Evolutionary conservation across 768 basidiomycete genomes (phyloP), one percentile per base, ranked within the genome.

Genomic region (Tremella fuciformis): DNA sequence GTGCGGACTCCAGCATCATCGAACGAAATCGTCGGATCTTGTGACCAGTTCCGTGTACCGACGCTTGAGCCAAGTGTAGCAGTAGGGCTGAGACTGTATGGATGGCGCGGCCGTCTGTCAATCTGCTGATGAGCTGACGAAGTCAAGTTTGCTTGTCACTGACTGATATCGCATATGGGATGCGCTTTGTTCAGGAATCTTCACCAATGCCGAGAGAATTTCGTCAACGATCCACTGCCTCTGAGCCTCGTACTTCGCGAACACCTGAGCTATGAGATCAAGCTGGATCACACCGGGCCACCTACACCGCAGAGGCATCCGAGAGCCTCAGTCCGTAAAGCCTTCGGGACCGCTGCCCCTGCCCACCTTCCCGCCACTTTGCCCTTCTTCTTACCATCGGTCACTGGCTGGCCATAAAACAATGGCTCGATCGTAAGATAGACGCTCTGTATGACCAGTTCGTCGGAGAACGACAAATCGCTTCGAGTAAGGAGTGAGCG

Each of bases 221-320:
- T 98, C 96, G 73, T 98, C 93, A n/a, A 98, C 87, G 62, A 98
- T 94, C 92, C 92, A 96, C 0, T 87, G 85, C 8, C 96, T 80
- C 75, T 99, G 96, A 64, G 89, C 85, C 18, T 63, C 60, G 70
- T 97, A 86, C 62, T 87, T 88, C 13, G 89, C 89, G 67, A 96
- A 98, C 29, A 93, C 86, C 93, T 96, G 39, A 53, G 40, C 15
- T 38, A 34, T 34, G 11, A 34, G 29, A 34, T 34, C 29, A 11
- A 4, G 4, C 11, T 11, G 29, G 29, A 11, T 6, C 29, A 4
- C 29, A 34, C 29, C 29, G 29, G 11, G 4, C 29, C 15, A 78
- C 88, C 79, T 70, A 96, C 91, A 66, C 85, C 88, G 57, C 93
- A 83, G 56, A 97, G 86, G 58, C 96, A 81, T 2, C 85, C 84